Conservation (phyloP, 192 early-diverging fungal genomes). For the Helicostylum pulchrum region DNA sequence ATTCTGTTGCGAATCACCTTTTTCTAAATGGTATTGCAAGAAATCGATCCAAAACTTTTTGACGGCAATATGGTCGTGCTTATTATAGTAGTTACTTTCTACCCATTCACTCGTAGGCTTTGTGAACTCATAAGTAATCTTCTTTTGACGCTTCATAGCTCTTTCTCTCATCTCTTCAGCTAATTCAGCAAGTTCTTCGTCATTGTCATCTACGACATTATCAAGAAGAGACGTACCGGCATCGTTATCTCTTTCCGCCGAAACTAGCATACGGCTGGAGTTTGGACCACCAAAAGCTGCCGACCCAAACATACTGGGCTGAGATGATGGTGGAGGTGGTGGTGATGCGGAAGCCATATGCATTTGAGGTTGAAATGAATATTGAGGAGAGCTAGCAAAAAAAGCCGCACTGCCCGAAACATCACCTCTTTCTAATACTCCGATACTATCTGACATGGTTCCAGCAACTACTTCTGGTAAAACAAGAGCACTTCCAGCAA, state of each 20-base stretch:
- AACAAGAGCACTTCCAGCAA: neutral
- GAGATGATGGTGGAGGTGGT: neutral
- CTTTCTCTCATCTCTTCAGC: slow-evolving; percentile 11
- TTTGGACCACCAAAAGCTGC: no score
- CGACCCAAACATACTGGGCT: neutral
- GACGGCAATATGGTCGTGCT: neutral
- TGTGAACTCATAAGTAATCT: slow-evolving; percentile 4
- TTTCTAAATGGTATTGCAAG: slow-evolving; percentile 3
- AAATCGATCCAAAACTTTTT: slow-evolving; percentile 50
- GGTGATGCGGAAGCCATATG: no score
- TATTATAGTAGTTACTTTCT: slow-evolving; percentile 11
- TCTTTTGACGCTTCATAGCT: neutral
- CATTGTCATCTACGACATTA: slow-evolving; percentile 8
- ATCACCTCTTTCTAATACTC: no score
- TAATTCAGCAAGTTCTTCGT: slow-evolving; percentile 2
- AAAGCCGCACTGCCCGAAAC: neutral
- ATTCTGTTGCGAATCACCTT: neutral
- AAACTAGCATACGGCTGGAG: no score
- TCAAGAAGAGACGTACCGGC: neutral
- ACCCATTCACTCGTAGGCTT: slow-evolving; percentile 19
- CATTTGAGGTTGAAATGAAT: no score
- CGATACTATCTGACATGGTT: no score
- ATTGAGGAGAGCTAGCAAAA: no score
- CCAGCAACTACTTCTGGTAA: no score
- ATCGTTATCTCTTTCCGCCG: neutral